Evolutionary conservation across 2,329 filamentous ascomycete species (phyloP).

Genomic region (Colletotrichum eleusines): DNA sequence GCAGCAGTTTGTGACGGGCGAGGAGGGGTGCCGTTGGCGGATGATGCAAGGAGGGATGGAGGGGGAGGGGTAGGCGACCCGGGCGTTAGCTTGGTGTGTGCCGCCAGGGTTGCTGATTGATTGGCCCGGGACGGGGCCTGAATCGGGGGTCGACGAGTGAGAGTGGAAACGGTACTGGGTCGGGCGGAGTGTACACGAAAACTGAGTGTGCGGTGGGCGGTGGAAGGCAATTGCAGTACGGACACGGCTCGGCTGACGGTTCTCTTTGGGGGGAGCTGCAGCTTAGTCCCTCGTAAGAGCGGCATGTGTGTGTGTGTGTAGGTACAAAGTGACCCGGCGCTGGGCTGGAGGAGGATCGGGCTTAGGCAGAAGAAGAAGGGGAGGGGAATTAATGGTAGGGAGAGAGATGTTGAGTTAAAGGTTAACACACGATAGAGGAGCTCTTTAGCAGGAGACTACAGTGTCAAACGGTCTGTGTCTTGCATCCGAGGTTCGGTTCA

Average conservation of each 20-base stretch:
- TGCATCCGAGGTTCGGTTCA: constrained; percentile 40
- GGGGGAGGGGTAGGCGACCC: constrained; percentile 48
- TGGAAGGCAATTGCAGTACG: constrained; percentile 10
- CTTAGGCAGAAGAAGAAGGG: constrained; percentile 1
- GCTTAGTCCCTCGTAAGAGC: constrained; percentile 38
- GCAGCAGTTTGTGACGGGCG: constrained; percentile 36
- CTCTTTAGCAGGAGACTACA: constrained; percentile 18
- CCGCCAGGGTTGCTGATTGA: constrained; percentile 48
- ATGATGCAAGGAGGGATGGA: constrained; percentile 47
- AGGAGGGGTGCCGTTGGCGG: constrained; percentile 41
- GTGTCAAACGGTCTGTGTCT: constrained; percentile 10
- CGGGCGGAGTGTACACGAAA: constrained; percentile 35
- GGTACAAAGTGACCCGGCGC: constrained; percentile 23
- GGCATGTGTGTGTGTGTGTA: constrained; percentile 36
- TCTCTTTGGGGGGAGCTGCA: constrained; percentile 35
- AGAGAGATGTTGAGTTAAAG: constrained; percentile 9
- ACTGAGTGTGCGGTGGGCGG: constrained; percentile 25
- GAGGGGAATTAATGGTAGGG: constrained; percentile 2
- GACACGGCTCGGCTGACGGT: constrained; percentile 18
- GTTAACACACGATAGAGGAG: constrained; percentile 22
- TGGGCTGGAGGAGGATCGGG: constrained; percentile 12
- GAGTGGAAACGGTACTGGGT: constrained; percentile 38
- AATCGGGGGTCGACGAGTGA: constrained; percentile 40
- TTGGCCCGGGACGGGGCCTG: constrained; percentile 46
- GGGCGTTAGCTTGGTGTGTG: constrained; percentile 44